Evolutionary conservation across 2,329 filamentous ascomycete genomes (phyloP), one percentile per base, ranked within the genome.

Genomic region (Fusarium cyanostomum): DNA sequence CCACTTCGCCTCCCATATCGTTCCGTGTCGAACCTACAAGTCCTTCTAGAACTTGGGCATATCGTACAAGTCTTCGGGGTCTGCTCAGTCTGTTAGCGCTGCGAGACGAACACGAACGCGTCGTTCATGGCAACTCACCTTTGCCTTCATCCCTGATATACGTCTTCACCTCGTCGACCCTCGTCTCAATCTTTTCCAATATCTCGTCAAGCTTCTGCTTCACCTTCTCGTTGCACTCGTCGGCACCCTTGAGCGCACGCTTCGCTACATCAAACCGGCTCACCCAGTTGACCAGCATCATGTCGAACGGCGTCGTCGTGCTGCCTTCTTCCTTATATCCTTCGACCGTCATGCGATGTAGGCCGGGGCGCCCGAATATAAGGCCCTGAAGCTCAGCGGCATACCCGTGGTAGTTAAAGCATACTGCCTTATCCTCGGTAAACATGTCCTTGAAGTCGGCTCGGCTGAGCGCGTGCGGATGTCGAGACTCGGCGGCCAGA

Each of bases 331-430:
- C 87, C 24, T 81, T 81, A 64, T 90, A 90, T 5, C 83, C 85
- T 12, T 80, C 81, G 8, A 90, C 82, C 0, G 74, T 81, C 58
- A 88, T 80, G 3, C 85, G 79, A 6, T 84, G 78, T 13, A 84
- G 66, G 9, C 77, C 74, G 0, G 79, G 79, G 1, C 86, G 78
- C 0, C 85, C 86, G 67, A 89, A 90, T 3, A 90, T 73, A 24
- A 90, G 70, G 0, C 86, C 86, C 56, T 85, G 82, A 52, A 90
- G 72, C 70, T 90, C 87, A 1, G 81, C 79, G 5, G 80, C 74
- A 65, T 90, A 90, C 10, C 87, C 87, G 65, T 90, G 88, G 68
- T 89, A 90, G 73, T 90, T 90, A 76, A 90, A 87, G 69, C 86
- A 81, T 7, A 89, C 78, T 0, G 81, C 80, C 21, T 73, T 77